Conservation (phyloP, 331 rosid genomes). For the Spiraea crenata region DNA sequence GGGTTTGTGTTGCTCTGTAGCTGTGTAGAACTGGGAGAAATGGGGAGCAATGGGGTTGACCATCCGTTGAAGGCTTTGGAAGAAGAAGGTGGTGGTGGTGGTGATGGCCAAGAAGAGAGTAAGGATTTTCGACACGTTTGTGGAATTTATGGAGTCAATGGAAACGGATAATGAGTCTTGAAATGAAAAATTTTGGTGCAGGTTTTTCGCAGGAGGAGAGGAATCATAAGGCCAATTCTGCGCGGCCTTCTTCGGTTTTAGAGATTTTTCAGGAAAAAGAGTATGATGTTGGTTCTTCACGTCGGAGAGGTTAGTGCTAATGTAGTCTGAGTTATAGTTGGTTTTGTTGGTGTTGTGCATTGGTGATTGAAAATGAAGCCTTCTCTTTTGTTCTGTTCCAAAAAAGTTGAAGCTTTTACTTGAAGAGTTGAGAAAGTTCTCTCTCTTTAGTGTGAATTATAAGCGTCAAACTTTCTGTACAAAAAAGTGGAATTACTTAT, state of each 20-base stretch:
- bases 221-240: conserved; percentile 23
- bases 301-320: conserved; percentile 47
- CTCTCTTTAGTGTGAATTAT: background rate
- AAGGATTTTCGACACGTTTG: conserved; percentile 27
- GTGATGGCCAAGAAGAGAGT: conserved; percentile 25
- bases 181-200: conserved; percentile 22
- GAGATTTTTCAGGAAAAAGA: conserved; percentile 33
- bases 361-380: conserved; percentile 5
- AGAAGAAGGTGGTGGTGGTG: conserved; percentile 31
- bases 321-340: conserved; percentile 12
- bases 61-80: conserved; percentile 25
- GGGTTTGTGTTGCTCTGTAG: conserved; percentile 1
- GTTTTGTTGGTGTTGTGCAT: conserved; percentile 12
- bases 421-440: background rate
- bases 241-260: conserved; percentile 14
- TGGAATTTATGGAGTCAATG: conserved; percentile 22
- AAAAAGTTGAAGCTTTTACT: background rate
- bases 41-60: conserved; percentile 51
- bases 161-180: conserved; percentile 12
- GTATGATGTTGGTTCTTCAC: conserved; percentile 36
- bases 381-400: background rate
- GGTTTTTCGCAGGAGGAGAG: conserved; percentile 31
- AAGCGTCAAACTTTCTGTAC: background rate
- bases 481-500: background rate
- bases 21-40: conserved; percentile 17